Conservation (phyloP, 2,329 filamentous ascomycete species). For the Didymella pomorum region DNA sequence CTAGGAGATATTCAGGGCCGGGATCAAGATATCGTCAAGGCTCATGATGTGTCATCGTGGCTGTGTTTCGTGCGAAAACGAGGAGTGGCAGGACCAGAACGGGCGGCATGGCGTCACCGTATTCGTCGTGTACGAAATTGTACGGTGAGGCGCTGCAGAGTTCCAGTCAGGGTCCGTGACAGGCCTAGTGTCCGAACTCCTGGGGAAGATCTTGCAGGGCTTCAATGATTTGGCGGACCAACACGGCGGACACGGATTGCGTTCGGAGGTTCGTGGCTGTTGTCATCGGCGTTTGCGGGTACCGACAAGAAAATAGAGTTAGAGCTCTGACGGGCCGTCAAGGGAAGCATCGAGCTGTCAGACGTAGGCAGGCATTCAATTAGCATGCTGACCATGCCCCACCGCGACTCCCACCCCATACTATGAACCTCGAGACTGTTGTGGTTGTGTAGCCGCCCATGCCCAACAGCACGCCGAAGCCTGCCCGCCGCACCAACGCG, state of each 20-base stretch:
- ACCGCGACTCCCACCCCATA: background rate
- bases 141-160: background rate
- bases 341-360: background rate
- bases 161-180: background rate
- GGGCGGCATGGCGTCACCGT: slow-evolving; percentile 7
- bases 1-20: background rate
- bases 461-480: slow-evolving; percentile 24
- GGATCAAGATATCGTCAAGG: background rate
- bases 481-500: slow-evolving; percentile 24
- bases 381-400: slow-evolving; percentile 10
- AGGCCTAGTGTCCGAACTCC: slow-evolving; percentile 5
- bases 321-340: slow-evolving; percentile 3
- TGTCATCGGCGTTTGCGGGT: slow-evolving; percentile 10
- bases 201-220: slow-evolving; percentile 11
- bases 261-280: slow-evolving; percentile 2
- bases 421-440: slow-evolving; percentile 12
- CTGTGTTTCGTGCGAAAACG: background rate
- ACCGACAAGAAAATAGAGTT: slow-evolving; percentile 9
- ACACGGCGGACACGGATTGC: slow-evolving; percentile 28
- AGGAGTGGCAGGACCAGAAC: background rate
- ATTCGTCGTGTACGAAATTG: background rate
- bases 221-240: slow-evolving; percentile 27
- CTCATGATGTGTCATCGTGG: slow-evolving; percentile 1
- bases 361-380: background rate
- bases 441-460: slow-evolving; percentile 27